Evolutionary conservation across 768 basidiomycete species (phyloP).

Genomic region (Artomyces pyxidatus): DNA sequence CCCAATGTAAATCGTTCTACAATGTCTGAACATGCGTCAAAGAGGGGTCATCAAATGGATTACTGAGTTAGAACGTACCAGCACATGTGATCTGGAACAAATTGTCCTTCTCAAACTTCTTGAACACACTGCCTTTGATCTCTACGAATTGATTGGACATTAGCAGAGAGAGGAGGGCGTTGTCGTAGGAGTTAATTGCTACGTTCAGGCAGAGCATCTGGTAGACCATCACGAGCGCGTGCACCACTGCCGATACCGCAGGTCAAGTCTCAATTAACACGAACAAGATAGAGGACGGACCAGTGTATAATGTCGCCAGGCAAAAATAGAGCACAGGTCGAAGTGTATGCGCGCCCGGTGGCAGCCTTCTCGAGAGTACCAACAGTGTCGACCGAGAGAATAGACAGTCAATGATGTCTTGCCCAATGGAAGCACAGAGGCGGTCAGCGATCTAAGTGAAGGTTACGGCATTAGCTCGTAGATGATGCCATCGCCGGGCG

Average conservation of each 20-base stretch:
- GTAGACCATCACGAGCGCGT: constrained; percentile 93
- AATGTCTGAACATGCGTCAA: constrained; percentile 55
- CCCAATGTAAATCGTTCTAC: constrained; percentile 93
- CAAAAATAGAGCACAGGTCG: constrained; percentile 79
- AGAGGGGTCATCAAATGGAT: not conserved
- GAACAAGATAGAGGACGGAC: constrained; percentile 33
- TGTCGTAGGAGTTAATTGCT: constrained; percentile 96
- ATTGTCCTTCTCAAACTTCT: constrained; percentile 98
- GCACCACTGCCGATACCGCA: constrained; percentile 50
- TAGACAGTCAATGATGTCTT: constrained; percentile 93
- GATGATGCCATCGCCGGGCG: not conserved
- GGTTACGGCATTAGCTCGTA: not conserved
- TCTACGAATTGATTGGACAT: constrained; percentile 99
- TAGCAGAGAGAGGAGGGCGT: constrained; percentile 86
- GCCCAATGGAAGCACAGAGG: constrained; percentile 91
- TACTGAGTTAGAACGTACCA: constrained; percentile 37
- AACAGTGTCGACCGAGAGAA: constrained; percentile 90
- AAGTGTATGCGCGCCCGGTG: constrained; percentile 56
- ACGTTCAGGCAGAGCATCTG: constrained; percentile 93
- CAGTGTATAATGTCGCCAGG: constrained; percentile 74
- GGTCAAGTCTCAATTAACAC: not conserved
- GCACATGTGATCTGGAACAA: constrained; percentile 98
- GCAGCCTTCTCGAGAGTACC: constrained; percentile 53
- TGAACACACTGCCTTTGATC: constrained; percentile 99
- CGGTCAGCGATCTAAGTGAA: constrained; percentile 79